These are phyloP conservation scores for Globisporangium abappressorium DNA, from an alignment of 352 stramenopile genomes.

Conservation along the genomic window DNA sequence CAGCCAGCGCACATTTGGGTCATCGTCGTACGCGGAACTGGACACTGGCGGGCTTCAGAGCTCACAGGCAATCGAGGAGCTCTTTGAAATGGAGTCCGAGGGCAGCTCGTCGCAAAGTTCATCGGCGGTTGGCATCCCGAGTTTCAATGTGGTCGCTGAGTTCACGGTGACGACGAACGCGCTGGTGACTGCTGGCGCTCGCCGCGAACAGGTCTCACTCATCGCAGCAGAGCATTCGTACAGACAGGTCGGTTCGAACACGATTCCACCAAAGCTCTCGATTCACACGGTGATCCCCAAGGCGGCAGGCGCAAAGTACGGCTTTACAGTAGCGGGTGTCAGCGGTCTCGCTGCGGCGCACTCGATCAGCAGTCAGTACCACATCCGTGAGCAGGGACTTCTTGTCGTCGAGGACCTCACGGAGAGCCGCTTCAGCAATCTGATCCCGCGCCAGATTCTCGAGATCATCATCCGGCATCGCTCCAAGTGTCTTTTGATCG, in stretches of 20 bases:
- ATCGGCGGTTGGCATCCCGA: conserved; percentile 20
- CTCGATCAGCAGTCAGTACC: conserved; percentile 83
- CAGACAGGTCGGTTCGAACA: conserved; percentile 57
- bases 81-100: conserved; percentile 81
- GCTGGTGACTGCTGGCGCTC: conserved; percentile 60
- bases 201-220: conserved; percentile 59
- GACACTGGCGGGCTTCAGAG: conserved; percentile 26
- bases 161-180: conserved; percentile 69
- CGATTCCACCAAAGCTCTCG: conserved; percentile 61
- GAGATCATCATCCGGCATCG: conserved; percentile 78
- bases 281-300: conserved; percentile 82
- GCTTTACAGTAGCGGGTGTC: conserved; percentile 43
- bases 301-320: conserved; percentile 59
- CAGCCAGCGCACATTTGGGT: conserved; percentile 49
- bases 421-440: conserved; percentile 82
- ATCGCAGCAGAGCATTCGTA: conserved; percentile 70
- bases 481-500: conserved; percentile 71
- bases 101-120: conserved; percentile 42
- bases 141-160: conserved; percentile 63
- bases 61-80: conserved; percentile 66
- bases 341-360: conserved; percentile 47
- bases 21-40: conserved; percentile 39
- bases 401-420: conserved; percentile 83
- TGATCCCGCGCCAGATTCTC: conserved; percentile 77
- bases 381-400: conserved; percentile 78